Evolutionary conservation across 371 early-diverging fungal genomes (phyloP).

Genomic region (Mucor saturninus): DNA sequence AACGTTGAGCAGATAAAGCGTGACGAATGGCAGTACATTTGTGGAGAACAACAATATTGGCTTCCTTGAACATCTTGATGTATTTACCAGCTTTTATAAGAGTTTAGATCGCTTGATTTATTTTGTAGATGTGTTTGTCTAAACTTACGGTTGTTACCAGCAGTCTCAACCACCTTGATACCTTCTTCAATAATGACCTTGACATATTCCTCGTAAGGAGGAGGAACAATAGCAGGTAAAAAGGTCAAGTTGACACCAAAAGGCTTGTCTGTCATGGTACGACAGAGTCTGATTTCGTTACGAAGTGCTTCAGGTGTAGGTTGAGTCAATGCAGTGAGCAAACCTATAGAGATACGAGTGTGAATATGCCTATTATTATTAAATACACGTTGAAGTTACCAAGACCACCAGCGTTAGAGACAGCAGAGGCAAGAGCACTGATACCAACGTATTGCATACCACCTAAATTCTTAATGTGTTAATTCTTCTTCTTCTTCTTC

Average conservation of each 20-base stretch:
- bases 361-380: not conserved
- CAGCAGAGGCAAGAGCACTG: constrained; percentile 82
- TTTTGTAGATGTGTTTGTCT: not conserved
- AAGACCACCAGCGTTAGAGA: constrained; percentile 97
- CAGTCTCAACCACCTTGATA: constrained; percentile 81
- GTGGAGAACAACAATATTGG: constrained; percentile 76
- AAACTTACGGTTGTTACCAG: constrained; percentile 66
- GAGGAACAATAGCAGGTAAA: constrained; percentile 70
- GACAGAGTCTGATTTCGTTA: constrained; percentile 73
- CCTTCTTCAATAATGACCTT: constrained; percentile 77
- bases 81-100: constrained; percentile 60
- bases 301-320: constrained; percentile 85
- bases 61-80: constrained; percentile 77
- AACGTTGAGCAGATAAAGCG: constrained; percentile 66
- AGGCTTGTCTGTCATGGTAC: constrained; percentile 75
- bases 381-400: constrained; percentile 30
- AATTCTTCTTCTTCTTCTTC: not conserved
- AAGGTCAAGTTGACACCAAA: constrained; percentile 82
- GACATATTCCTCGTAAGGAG: constrained; percentile 80
- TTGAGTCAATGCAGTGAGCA: constrained; percentile 85
- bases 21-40: constrained; percentile 82
- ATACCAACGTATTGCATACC: constrained; percentile 64
- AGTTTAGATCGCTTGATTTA: not conserved
- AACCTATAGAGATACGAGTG: constrained; percentile 40
- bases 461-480: constrained; percentile 18